phyloP scores from a whole-genome alignment of 169 alveolate genomes.

The Plasmodium sp. region DNA sequence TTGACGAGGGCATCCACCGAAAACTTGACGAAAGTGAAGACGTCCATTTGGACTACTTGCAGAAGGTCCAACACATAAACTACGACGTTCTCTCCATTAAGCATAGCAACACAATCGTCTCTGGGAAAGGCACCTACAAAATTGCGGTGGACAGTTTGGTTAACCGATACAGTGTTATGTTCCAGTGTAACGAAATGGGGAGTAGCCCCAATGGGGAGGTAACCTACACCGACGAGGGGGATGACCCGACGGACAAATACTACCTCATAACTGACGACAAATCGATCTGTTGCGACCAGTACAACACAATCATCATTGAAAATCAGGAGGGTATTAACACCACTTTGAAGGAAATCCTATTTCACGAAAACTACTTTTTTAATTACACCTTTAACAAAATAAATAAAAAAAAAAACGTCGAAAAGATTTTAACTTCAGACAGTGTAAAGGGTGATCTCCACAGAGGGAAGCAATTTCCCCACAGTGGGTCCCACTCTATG shows the following conservation, averaged over 20 bases:
- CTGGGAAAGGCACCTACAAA: constrained; percentile 5
- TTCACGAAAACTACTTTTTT: constrained; percentile 68
- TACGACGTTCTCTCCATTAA: constrained; percentile 23
- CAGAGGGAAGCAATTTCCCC: not conserved
- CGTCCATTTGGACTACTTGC: constrained; percentile 29
- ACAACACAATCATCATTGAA: not conserved
- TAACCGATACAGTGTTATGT: constrained; percentile 14
- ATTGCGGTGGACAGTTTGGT: constrained; percentile 24
- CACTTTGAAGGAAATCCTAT: constrained; percentile 42
- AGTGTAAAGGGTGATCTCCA: not conserved
- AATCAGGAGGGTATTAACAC: not conserved
- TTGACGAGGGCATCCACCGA: constrained; percentile 7
- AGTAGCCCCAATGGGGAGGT: not conserved
- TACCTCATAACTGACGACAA: constrained; percentile 32
- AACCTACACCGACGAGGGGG: constrained; percentile 2
- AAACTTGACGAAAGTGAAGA: constrained; percentile 47
- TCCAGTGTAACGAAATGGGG: not conserved
- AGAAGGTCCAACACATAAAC: constrained; percentile 47
- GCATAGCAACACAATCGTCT: not conserved
- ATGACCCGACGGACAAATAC: constrained; percentile 1
- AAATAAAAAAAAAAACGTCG: constrained; percentile 11
- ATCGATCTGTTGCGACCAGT: not conserved
- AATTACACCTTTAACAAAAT: constrained; percentile 46
- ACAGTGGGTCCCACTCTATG: not conserved
- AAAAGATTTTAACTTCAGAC: not conserved